Conservation (phyloP, 2,329 filamentous ascomycete species). For the Fusarium sp. region DNA sequence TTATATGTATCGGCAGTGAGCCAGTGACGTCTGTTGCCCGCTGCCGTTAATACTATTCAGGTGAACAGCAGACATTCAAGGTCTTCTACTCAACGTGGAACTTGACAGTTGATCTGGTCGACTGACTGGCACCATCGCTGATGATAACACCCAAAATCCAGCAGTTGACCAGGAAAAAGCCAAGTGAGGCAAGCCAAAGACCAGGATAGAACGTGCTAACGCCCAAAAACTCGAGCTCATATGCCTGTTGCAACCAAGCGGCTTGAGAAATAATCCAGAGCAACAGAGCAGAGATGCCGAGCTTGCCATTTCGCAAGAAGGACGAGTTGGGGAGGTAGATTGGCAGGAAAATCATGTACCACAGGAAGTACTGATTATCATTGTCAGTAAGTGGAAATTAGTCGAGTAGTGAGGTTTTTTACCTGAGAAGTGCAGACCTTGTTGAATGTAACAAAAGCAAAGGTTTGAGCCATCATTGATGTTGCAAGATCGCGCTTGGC, state of each 20-base stretch:
- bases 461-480: constrained; percentile 93
- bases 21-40: not conserved
- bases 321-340: constrained; percentile 88
- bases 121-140: constrained; percentile 62
- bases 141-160: constrained; percentile 89
- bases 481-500: constrained; percentile 85
- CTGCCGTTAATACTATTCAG: not conserved
- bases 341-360: constrained; percentile 95
- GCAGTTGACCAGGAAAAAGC: constrained; percentile 87
- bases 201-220: constrained; percentile 86
- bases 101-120: constrained; percentile 27
- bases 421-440: constrained; percentile 99
- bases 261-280: constrained; percentile 84
- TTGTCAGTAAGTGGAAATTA: constrained; percentile 24
- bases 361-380: constrained; percentile 85
- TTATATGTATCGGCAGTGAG: not conserved
- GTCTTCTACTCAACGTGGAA: constrained; percentile 38
- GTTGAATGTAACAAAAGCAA: constrained; percentile 97
- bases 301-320: constrained; percentile 67
- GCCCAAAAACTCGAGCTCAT: constrained; percentile 82
- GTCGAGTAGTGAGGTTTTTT: constrained; percentile 47
- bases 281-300: constrained; percentile 73
- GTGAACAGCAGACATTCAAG: not conserved
- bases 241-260: constrained; percentile 81
- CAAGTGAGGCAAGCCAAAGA: constrained; percentile 78